These are phyloP conservation scores for Chaetomium sp. DNA, from an alignment of 2,329 filamentous ascomycete species.

Conservation along the genomic window DNA sequence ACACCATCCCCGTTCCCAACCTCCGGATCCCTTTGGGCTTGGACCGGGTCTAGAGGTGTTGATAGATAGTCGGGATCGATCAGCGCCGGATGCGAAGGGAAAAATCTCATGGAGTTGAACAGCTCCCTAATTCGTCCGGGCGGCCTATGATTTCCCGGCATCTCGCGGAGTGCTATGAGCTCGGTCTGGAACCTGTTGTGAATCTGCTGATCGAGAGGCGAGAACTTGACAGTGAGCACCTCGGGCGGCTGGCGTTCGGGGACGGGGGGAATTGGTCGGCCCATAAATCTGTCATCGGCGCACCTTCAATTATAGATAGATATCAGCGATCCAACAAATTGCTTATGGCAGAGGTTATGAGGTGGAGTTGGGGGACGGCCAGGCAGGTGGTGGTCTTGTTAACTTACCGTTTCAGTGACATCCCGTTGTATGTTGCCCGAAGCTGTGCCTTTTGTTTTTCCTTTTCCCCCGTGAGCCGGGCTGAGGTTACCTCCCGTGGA, in stretches of 20 bases:
- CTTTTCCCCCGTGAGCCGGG: not conserved
- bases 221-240: not conserved
- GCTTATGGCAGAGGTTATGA: too few relatives aligned
- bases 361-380: not conserved
- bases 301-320: not conserved
- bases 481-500: too few relatives aligned
- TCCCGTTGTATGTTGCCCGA: not conserved
- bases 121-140: not conserved
- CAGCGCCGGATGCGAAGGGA: conserved; percentile 4
- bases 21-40: not conserved
- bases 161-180: not conserved
- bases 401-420: conserved; percentile 5
- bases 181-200: not conserved
- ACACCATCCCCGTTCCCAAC: not conserved
- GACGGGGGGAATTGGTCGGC: conserved; percentile 11
- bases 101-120: not conserved
- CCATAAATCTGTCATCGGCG: conserved; percentile 8
- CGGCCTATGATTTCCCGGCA: not conserved
- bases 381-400: too few relatives aligned
- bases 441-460: not conserved
- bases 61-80: not conserved
- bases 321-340: too few relatives aligned
- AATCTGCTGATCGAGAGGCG: not conserved
- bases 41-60: not conserved
- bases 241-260: not conserved